A percentile compares a stretch with the other conserved stretches of the same genome.
Evolutionary conservation across 306 rosid genomes (phyloP).

Genomic region (Coriaria nepalensis): DNA sequence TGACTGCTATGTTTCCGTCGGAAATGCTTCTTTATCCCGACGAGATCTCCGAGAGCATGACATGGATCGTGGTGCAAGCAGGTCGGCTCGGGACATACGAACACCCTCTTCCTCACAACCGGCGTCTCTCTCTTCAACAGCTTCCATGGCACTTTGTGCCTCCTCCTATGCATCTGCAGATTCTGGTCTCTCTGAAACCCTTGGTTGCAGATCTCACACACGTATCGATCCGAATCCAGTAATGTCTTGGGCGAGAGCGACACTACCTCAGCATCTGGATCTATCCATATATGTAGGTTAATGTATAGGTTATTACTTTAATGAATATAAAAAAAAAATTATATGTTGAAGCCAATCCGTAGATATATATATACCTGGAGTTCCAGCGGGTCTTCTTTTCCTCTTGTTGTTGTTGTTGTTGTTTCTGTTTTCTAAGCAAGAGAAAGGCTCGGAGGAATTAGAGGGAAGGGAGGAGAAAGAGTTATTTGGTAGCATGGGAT

Average conservation of each 20-base stretch:
- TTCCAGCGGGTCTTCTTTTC: constrained; percentile 91
- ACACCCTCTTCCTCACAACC: constrained; percentile 70
- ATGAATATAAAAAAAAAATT: no score
- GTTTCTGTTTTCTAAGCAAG: constrained; percentile 48
- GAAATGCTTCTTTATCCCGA: constrained; percentile 92
- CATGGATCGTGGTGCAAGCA: constrained; percentile 95
- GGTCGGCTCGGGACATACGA: constrained; percentile 89
- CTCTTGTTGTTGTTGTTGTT: constrained; percentile 36
- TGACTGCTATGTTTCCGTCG: constrained; percentile 86
- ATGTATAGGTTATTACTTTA: no score
- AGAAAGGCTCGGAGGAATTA: constrained; percentile 45
- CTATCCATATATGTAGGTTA: constrained; percentile 20
- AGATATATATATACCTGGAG: constrained; percentile 50
- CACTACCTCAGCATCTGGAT: constrained; percentile 99
- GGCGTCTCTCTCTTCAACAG: constrained; percentile 84
- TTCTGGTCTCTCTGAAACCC: constrained; percentile 99
- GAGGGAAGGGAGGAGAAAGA: constrained; percentile 44
- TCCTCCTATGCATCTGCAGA: constrained; percentile 92
- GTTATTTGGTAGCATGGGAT: constrained; percentile 54
- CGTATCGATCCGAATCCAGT: constrained; percentile 93
- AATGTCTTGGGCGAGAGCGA: constrained; percentile 88
- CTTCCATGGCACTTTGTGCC: constrained; percentile 99
- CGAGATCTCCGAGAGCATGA: constrained; percentile 95
- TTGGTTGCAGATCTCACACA: constrained; percentile 99
- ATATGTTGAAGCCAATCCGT: no score